Evolutionary conservation across 768 basidiomycete species (phyloP).

Genomic region (Gymnopilus junonius): DNA sequence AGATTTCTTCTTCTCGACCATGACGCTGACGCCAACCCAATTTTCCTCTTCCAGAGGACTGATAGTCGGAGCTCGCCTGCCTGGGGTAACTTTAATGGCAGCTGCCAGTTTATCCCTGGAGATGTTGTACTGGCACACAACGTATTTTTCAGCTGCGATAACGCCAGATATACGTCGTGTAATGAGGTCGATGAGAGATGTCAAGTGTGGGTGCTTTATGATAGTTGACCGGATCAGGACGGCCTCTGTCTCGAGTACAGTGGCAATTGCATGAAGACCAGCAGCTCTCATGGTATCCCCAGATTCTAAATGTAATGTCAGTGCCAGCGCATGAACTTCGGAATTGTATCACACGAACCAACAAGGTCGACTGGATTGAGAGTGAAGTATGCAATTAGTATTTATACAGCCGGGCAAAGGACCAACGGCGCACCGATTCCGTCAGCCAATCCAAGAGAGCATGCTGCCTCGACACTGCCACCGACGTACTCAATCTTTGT

Average conservation of each 20-base stretch:
- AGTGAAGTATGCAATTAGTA: slow-evolving; percentile 5
- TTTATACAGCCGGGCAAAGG: not conserved
- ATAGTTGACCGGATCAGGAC: slow-evolving; percentile 85
- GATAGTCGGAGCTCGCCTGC: slow-evolving; percentile 87
- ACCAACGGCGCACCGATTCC: slow-evolving; percentile 76
- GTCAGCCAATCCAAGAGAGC: slow-evolving; percentile 94
- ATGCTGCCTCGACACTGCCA: slow-evolving; percentile 98
- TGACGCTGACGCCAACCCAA: slow-evolving; percentile 92
- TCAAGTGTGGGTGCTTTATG: slow-evolving; percentile 64
- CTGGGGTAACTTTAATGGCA: slow-evolving; percentile 82
- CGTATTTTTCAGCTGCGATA: slow-evolving; percentile 84
- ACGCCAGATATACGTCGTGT: slow-evolving; percentile 92
- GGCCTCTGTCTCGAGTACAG: slow-evolving; percentile 82
- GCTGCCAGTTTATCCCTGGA: slow-evolving; percentile 60
- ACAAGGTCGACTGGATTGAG: slow-evolving; percentile 83
- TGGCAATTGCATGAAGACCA: slow-evolving; percentile 91
- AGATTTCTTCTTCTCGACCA: slow-evolving; percentile 84
- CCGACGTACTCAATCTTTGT: slow-evolving; percentile 96
- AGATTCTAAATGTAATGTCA: slow-evolving; percentile 64
- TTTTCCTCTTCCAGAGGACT: slow-evolving; percentile 78
- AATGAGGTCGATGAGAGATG: slow-evolving; percentile 75
- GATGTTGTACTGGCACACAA: slow-evolving; percentile 93
- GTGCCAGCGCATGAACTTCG: not conserved
- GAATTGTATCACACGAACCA: slow-evolving; percentile 50
- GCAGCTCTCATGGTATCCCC: slow-evolving; percentile 99